Conservation (phyloP, 2,329 filamentous ascomycete species). For the Xylariales sp. region DNA sequence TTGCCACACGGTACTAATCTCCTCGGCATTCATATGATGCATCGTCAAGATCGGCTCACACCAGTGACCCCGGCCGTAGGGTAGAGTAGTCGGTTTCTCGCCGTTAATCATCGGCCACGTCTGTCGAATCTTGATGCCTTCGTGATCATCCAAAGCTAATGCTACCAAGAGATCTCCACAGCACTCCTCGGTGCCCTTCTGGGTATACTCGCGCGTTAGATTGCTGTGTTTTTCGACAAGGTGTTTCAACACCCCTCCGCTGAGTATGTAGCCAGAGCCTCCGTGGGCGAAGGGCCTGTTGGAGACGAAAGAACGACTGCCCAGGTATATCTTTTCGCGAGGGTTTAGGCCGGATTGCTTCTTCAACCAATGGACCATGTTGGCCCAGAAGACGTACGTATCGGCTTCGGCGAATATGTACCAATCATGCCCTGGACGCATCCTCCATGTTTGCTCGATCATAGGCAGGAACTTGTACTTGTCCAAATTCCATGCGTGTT, state of each 20-base stretch:
- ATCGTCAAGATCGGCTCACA: slow-evolving; percentile 68
- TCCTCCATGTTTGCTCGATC: slow-evolving; percentile 65
- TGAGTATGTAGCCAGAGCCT: slow-evolving; percentile 68
- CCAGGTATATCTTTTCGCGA: slow-evolving; percentile 60
- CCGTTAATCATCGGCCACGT: slow-evolving; percentile 66
- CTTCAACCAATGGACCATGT: slow-evolving; percentile 62
- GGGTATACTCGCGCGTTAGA: slow-evolving; percentile 60
- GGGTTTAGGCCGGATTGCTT: slow-evolving; percentile 55
- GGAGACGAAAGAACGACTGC: slow-evolving; percentile 61
- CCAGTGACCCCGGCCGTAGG: slow-evolving; percentile 63
- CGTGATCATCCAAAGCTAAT: slow-evolving; percentile 59
- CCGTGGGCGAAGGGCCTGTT: slow-evolving; percentile 65
- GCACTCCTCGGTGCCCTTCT: slow-evolving; percentile 57
- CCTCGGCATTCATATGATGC: slow-evolving; percentile 65
- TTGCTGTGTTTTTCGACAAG: slow-evolving; percentile 58
- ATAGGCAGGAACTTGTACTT: slow-evolving; percentile 73
- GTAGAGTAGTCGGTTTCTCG: slow-evolving; percentile 64
- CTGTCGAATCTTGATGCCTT: slow-evolving; percentile 57
- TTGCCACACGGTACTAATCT: slow-evolving; percentile 64
- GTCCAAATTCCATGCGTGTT: slow-evolving; percentile 64
- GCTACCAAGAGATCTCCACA: slow-evolving; percentile 66
- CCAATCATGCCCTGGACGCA: slow-evolving; percentile 66
- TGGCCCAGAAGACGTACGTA: slow-evolving; percentile 67
- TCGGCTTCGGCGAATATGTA: slow-evolving; percentile 71
- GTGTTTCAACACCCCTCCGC: slow-evolving; percentile 62